Evolutionary conservation across 495 filamentous ascomycete species (phyloP), one percentile per base, ranked within the genome.

Genomic region (Astrothelium macrocarpum): DNA sequence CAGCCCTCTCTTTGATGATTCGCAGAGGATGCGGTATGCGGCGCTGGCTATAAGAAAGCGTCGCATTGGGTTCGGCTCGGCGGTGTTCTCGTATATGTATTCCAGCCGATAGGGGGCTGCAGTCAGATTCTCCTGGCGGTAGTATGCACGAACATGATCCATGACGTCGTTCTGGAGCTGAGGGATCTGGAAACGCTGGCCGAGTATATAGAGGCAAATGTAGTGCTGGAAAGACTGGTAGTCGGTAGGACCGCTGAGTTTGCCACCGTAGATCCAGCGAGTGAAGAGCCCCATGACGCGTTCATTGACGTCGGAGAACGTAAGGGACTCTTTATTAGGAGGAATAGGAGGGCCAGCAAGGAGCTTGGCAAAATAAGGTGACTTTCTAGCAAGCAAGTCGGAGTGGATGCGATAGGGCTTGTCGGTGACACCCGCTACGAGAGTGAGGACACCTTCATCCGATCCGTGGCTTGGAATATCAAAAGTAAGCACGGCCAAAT

Each of bases 51-150:
- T 62, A 23, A 73, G 67, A 63, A 73, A 73, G 1, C 25, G 32
- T 4, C 66, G 67, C 70, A 73, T 68, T 4, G 18, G 45, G 58
- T 65, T 60, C 10, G 68, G 34, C 11, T 28, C 42, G 1, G 14
- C 12, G 2, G 70, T 69, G 62, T 53, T 60, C 28, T 36, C 59
- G 67, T 73, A 72, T 29, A 73, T 65, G 66, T 70, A 73, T 45
- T 73, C 68, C 14, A 71, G 64, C 46, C 71, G 71, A 61, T 70
- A 73, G 7, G 70, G 53, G 0, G 71, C 60, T 2, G 71, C 70
- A 7, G 70, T 72, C 70, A 73, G 65, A 66, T 67, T 64, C 39
- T 60, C 32, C 2, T 29, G 23, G 34, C 60, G 60, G 66, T 73
- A 73, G 65, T 73, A 72, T 56, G 53, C 34, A 42, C 71, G 65